Conservation (phyloP, 1,139 yeast species). For the Zygosaccharomyces pseudobailii region DNA sequence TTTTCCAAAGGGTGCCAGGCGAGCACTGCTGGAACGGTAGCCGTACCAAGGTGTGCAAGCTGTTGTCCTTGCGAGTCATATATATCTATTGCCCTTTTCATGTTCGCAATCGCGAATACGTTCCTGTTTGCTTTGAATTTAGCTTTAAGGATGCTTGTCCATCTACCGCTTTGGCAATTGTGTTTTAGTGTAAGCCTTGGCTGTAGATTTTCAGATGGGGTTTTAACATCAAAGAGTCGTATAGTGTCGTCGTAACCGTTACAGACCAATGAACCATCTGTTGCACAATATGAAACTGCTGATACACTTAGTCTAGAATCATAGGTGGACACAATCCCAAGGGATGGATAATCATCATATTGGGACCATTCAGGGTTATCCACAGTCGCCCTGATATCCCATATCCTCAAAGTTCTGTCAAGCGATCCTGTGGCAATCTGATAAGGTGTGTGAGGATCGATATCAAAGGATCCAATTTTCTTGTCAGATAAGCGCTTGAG, state of each 20-base stretch:
- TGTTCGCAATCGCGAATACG: constrained; percentile 86
- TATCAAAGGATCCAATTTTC: constrained; percentile 82
- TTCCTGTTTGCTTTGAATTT: constrained; percentile 76
- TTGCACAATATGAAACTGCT: constrained; percentile 76
- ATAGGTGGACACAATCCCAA: constrained; percentile 48
- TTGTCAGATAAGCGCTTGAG: constrained; percentile 67
- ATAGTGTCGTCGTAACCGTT: constrained; percentile 91
- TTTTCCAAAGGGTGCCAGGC: constrained; percentile 78
- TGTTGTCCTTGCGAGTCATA: constrained; percentile 73
- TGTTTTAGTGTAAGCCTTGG: constrained; percentile 68
- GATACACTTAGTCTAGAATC: constrained; percentile 75
- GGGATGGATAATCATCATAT: constrained; percentile 38
- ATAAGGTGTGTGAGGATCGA: constrained; percentile 58
- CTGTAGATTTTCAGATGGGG: constrained; percentile 34
- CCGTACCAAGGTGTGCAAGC: constrained; percentile 72
- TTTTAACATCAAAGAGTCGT: constrained; percentile 47
- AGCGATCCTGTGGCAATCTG: constrained; percentile 83
- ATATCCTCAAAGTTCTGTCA: constrained; percentile 74
- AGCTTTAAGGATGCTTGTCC: constrained; percentile 90
- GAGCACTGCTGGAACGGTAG: constrained; percentile 83
- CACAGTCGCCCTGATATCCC: constrained; percentile 72
- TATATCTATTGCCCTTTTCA: constrained; percentile 82
- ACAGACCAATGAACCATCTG: constrained; percentile 68
- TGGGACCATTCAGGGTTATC: constrained; percentile 45
- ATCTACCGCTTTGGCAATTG: constrained; percentile 92